Base-by-base conservation (phyloP, 768 basidiomycete species). In the Inosperma sp. region DNA sequence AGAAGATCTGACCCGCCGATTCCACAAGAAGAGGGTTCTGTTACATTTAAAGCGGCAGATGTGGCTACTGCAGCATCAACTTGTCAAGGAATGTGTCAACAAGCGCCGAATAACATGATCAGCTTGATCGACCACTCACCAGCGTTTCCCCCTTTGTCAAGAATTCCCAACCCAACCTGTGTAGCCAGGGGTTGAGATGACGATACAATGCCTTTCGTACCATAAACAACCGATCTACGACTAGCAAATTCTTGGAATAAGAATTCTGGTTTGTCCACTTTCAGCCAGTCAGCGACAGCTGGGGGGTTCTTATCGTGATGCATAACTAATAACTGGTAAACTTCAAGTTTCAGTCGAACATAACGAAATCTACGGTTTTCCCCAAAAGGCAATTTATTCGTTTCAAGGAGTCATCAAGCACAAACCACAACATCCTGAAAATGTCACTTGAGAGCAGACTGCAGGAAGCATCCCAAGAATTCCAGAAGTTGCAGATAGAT, bases 51-150 rank as follows among this genome's bases (percentile, higher is more conserved):
- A 13, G 93, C 94, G 4, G 85, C 93, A 42, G 93, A 88, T 2
- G 83, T 86, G 22, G 96, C 96, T 14, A 97, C 93, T 6, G 96
- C 94, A 23, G 93, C 92, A 70, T 96, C 93, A 54, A 89, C 91
- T 92, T 19, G 21, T 5, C 37, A 17, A 35, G 36, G 17, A 40
- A 13, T 26, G 19, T 29, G 22, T n/a, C n/a, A n/a, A n/a, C n/a
- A n/a, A n/a, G n/a, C n/a, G n/a, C n/a, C n/a, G n/a, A n/a, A n/a
- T 33, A 27, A 5, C 26, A 42, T 19, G 46, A n/a, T 5, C 9
- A 7, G 4, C 7, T 6, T 25, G 7, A 21, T 16, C n/a, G 14
- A 14, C 19, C 22, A 21, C 73, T 40, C 62, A 89, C 91, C 94
- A 59, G 95, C 95, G 72, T 99, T 99, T 45, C 96, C 96, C 10